Base-by-base conservation (phyloP, 768 basidiomycete genomes). In the Lactarius hengduanensis region DNA sequence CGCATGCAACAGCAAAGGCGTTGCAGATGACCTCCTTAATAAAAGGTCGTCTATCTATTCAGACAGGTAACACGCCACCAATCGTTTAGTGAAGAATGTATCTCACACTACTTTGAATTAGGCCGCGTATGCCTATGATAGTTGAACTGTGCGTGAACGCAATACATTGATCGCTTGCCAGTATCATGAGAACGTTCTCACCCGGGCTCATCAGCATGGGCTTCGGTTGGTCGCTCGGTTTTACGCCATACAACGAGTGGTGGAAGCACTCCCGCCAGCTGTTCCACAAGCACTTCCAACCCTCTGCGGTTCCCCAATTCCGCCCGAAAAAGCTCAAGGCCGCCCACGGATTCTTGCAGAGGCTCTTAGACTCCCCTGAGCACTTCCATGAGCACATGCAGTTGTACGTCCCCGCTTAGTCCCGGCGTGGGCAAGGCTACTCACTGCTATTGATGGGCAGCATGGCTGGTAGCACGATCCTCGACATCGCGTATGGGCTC, bases 31-130 rank as follows among this genome's bases (percentile, higher is more conserved):
- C 10, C 71, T 81, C 6, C 73, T 81, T n/a, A 77, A 79, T 47
- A 76, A 76, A 53, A 72, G 77, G 15, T 78, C 78, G 1, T 66
- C 72, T 6, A 78, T 77, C 6, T 81, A 81, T 69, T 80, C 80
- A 6, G 74, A 73, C 68, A 34, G 75, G 63, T 69, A 38, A 40
- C 15, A n/a, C n/a, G n/a, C n/a, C n/a, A n/a, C n/a, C n/a, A n/a
- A n/a, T n/a, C n/a, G n/a, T n/a, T n/a, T n/a, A n/a, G n/a, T n/a
- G n/a, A n/a, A n/a, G n/a, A n/a, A n/a, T n/a, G n/a, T 30, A 10
- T 26, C 38, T 28, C 22, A 28, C 38, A 4, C 40, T 26, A 38
- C n/a, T 30, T 26, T 10, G 20, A 15, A 41, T 40, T 36, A 70
- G 69, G 56, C 69, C 69, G 8, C 68, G 69, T 22, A 28, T 70